Conservation (phyloP, 164 flowering plant species). For the Protea cynaroides region DNA sequence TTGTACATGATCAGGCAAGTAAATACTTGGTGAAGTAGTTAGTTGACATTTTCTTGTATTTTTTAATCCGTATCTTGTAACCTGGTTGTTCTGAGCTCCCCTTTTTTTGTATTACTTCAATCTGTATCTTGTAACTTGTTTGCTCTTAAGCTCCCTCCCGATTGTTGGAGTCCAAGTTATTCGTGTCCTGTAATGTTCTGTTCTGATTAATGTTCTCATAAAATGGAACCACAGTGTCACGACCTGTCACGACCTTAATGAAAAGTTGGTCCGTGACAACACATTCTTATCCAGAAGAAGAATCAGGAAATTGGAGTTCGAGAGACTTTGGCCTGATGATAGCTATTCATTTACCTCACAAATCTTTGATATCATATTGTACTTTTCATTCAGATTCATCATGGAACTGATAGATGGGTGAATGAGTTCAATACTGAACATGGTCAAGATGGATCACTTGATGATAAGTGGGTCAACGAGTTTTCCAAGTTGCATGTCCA, state of each 20-base stretch:
- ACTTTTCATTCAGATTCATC: slow-evolving; percentile 41
- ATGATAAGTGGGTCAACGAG: slow-evolving; percentile 85
- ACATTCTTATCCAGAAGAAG: not conserved
- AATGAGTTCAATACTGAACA: slow-evolving; percentile 55
- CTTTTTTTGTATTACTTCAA: not conserved
- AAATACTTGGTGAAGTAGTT: not conserved
- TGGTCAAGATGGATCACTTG: slow-evolving; percentile 34
- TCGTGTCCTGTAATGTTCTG: no score
- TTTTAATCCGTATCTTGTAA: not conserved
- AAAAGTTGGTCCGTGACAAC: no score
- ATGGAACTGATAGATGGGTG: slow-evolving; percentile 61
- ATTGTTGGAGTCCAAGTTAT: not conserved
- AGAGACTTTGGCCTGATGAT: not conserved
- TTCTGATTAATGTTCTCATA: not conserved
- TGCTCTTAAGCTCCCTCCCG: not conserved
- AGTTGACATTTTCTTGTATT: not conserved
- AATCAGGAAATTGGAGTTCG: not conserved
- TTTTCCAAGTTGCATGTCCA: slow-evolving; percentile 79
- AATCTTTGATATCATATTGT: slow-evolving; percentile 14
- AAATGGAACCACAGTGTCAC: not conserved
- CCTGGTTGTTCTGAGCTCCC: not conserved
- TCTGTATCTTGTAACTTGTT: not conserved
- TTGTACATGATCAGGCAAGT: slow-evolving; percentile 48
- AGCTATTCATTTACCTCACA: not conserved
- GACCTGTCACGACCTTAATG: no score